A percentile compares a stretch with the other conserved stretches of the same genome.
phyloP scores from a whole-genome alignment of 257 asterid species.

The Fraxinus cuspidata region DNA sequence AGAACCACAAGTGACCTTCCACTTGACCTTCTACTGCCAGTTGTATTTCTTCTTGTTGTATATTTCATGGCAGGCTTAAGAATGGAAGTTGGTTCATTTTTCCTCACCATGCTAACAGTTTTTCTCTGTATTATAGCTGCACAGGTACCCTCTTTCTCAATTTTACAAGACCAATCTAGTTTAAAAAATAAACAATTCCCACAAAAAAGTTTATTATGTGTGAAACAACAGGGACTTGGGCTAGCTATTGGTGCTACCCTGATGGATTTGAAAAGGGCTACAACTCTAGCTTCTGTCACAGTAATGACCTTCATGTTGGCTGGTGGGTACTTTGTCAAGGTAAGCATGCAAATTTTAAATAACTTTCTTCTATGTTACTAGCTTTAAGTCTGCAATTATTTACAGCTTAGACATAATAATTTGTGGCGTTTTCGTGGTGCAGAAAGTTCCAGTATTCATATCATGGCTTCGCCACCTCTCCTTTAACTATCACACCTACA shows the following conservation, averaged over 20 bases:
- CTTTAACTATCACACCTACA: slow-evolving; percentile 93
- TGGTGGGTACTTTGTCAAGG: slow-evolving; percentile 89
- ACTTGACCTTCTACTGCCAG: slow-evolving; percentile 84
- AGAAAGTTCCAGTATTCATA: slow-evolving; percentile 86
- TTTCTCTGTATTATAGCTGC: slow-evolving; percentile 89
- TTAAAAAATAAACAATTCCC: background rate
- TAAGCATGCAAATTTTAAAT: slow-evolving; percentile 18
- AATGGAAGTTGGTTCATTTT: slow-evolving; percentile 57
- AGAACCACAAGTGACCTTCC: slow-evolving; percentile 90
- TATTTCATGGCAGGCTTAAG: slow-evolving; percentile 94
- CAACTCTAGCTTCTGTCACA: slow-evolving; percentile 89
- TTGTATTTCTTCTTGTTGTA: slow-evolving; percentile 72
- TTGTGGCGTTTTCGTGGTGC: slow-evolving; percentile 35
- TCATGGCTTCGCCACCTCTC: slow-evolving; percentile 95
- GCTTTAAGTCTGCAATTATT: background rate
- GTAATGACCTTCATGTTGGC: slow-evolving; percentile 97
- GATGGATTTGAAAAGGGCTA: slow-evolving; percentile 89
- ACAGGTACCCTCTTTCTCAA: slow-evolving; percentile 54
- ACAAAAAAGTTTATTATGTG: background rate
- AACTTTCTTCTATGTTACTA: background rate
- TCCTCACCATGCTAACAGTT: slow-evolving; percentile 75
- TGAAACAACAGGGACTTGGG: slow-evolving; percentile 72
- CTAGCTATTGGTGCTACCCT: slow-evolving; percentile 84
- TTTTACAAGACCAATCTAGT: slow-evolving; percentile 4
- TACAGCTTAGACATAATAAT: background rate